Base-by-base conservation (phyloP, 116 monocot genomes). In the Papilionanthe hybrid region DNA sequence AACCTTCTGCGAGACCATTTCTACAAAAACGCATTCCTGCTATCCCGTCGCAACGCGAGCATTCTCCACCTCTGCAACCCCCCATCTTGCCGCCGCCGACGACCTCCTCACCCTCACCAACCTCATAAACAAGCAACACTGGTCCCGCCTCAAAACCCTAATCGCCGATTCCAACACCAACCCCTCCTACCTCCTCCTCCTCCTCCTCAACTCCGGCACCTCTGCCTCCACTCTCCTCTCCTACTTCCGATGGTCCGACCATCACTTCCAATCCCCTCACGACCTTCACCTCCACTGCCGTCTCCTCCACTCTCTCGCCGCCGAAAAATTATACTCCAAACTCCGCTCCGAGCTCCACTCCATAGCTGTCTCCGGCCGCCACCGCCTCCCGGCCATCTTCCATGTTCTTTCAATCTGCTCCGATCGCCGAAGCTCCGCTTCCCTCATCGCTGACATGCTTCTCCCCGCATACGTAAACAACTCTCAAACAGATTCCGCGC, bases 371-470 rank as follows among this genome's bases (percentile, higher is more conserved):
- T 77, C 76, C 72, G 47, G 47, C 50, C 72, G 22, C 71, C 83
- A 85, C 78, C 75, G 87, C 32, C 48, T 74, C 65, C 56, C 84
- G 6, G 63, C 75, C n/a, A 81, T 91, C 79, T 86, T 89, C 83
- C 91, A 91, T 87, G 9, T 83, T 29, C 86, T 91, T 75, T 76
- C 88, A 55, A 1, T 82, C 73, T 81, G 83, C 56, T 63, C 82
- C 17, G 20, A 72, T 41, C 81, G 49, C 42, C 83, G 79, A 23
- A 78, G 58, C 50, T 76, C n/a, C 41, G 49, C 78, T 72, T 90
- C 98, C 25, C 74, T 98, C 76, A 56, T 94, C 79, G 81, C 82
- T 49, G 98, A 98, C 85, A 87, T 93, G 87, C 87, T 94, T 15
- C 69, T 94, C 69, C 90, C 91, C 44, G 88, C 87, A 15, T 83